Evolutionary conservation across 441 rosid genomes (phyloP).

Genomic region (Populus tomentosa): DNA sequence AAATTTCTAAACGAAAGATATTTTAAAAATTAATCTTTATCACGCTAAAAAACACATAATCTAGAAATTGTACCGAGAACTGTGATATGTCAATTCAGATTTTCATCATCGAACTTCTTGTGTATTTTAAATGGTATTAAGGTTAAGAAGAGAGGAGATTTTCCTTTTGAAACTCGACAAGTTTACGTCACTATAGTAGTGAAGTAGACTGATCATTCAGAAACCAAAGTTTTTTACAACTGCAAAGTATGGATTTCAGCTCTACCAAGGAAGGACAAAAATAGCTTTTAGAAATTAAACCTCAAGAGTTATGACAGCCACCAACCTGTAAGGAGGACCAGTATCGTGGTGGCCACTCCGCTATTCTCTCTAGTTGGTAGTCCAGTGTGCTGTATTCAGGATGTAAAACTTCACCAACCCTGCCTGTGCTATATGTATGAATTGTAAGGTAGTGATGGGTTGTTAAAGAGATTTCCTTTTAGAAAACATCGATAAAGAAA

Average conservation of each 20-base stretch:
- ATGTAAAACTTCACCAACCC: slow-evolving; percentile 25
- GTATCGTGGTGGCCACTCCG: slow-evolving; percentile 2
- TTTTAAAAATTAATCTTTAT: too few species aligned
- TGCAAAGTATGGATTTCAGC: background rate
- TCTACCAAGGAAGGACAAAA: background rate
- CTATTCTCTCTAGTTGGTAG: slow-evolving; percentile 12
- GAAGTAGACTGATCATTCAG: background rate
- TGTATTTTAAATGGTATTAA: background rate
- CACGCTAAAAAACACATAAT: too few species aligned
- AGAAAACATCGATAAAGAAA: too few species aligned
- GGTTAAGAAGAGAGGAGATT: background rate
- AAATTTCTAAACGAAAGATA: too few species aligned
- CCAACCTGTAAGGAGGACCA: background rate
- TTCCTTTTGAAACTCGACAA: background rate
- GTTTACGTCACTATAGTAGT: background rate
- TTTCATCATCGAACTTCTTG: background rate
- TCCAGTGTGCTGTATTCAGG: background rate
- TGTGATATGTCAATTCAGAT: background rate
- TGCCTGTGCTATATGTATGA: background rate
- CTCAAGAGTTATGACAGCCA: background rate
- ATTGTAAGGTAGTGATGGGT: background rate
- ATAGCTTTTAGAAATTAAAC: background rate
- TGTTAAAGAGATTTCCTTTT: too few species aligned
- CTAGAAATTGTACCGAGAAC: background rate
- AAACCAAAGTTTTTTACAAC: background rate